Conservation (phyloP, 2,329 filamentous ascomycete species). For the Xenoacremonium recifei region DNA sequence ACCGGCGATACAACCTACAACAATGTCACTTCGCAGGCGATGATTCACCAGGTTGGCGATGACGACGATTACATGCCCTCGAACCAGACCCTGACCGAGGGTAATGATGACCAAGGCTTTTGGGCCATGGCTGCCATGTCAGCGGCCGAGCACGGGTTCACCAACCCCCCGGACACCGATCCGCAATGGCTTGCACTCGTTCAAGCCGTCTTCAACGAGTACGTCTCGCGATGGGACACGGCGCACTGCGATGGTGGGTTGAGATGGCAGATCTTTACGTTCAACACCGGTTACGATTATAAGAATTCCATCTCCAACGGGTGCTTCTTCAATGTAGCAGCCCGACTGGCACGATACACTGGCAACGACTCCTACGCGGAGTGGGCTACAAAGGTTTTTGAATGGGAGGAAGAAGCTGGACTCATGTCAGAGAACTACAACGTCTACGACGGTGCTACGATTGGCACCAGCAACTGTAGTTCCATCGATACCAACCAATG, state of each 20-base stretch:
- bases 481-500: constrained; percentile 60
- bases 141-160: constrained; percentile 74
- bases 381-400: constrained; percentile 71
- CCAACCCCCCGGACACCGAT: constrained; percentile 59
- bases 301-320: constrained; percentile 70
- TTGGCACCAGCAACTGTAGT: constrained; percentile 43
- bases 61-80: constrained; percentile 63
- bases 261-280: constrained; percentile 82
- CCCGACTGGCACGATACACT: constrained; percentile 75
- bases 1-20: constrained; percentile 68
- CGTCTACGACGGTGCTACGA: constrained; percentile 50
- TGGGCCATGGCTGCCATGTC: constrained; percentile 83
- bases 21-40: constrained; percentile 53
- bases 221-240: constrained; percentile 68
- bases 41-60: constrained; percentile 61
- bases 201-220: constrained; percentile 79
- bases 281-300: constrained; percentile 70
- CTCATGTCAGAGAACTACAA: constrained; percentile 56
- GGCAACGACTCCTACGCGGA: constrained; percentile 75
- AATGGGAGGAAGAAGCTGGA: constrained; percentile 57
- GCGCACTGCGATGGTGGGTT: constrained; percentile 68
- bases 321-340: constrained; percentile 67
- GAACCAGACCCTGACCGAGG: constrained; percentile 61
- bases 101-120: constrained; percentile 79
- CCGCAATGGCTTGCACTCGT: constrained; percentile 75